Percentiles rank a stretch among this genome's conserved stretches.
These are phyloP conservation scores for Penicillium brasilianum DNA, from an alignment of 2,329 filamentous ascomycete genomes.

Conservation along the genomic window DNA sequence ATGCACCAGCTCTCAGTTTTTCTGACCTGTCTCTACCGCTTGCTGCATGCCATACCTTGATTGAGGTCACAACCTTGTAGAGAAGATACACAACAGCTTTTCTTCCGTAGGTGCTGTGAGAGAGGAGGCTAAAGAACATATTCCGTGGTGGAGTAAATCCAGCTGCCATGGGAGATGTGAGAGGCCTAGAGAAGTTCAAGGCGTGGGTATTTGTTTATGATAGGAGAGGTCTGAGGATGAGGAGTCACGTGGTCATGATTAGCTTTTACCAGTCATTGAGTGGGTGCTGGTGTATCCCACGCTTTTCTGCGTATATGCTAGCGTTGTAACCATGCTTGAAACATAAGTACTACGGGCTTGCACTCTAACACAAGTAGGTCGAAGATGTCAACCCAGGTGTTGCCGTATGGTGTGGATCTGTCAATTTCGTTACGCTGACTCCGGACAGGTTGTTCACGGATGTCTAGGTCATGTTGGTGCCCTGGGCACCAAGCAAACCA, in stretches of 20 bases:
- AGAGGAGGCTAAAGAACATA: conserved; percentile 9
- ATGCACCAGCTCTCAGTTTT: background rate
- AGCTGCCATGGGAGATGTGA: conserved; percentile 7
- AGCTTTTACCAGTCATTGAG: background rate
- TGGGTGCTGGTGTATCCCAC: too few species aligned
- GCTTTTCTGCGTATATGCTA: too few species aligned
- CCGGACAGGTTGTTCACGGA: too few species aligned
- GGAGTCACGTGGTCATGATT: background rate
- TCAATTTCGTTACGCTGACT: too few species aligned
- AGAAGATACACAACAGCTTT: background rate
- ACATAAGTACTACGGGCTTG: too few species aligned
- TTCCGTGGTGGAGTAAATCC: conserved; percentile 10
- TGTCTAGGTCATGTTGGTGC: too few species aligned
- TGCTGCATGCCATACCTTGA: background rate
- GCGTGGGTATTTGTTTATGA: background rate
- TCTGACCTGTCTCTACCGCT: background rate
- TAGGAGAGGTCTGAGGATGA: background rate
- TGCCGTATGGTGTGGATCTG: too few species aligned
- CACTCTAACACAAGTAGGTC: too few species aligned
- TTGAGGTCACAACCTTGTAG: background rate
- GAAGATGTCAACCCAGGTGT: too few species aligned
- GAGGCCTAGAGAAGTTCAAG: background rate
- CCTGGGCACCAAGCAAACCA: too few species aligned
- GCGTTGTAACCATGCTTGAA: too few species aligned
- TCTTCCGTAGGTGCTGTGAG: conserved; percentile 6